A percentile compares a stretch with the other conserved stretches of the same genome.
These are phyloP conservation scores for Penicillium herquei DNA, from an alignment of 495 filamentous ascomycete genomes.

Conservation along the genomic window DNA sequence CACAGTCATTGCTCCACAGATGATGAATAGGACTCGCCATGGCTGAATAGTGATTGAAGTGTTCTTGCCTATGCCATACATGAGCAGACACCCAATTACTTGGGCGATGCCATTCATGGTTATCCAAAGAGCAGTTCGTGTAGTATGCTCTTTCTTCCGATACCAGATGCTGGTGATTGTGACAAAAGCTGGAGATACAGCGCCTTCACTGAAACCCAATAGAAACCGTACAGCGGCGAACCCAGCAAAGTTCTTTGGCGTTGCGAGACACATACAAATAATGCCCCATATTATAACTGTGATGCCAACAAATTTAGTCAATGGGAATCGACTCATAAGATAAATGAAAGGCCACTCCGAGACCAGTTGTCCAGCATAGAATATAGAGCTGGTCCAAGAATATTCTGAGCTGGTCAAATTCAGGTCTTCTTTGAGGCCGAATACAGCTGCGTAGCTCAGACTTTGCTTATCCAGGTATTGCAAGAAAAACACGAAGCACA, in stretches of 20 bases:
- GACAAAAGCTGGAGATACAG: constrained; percentile 26
- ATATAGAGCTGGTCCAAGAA: constrained; percentile 46
- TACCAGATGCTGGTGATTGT: constrained; percentile 37
- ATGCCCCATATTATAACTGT: constrained; percentile 40
- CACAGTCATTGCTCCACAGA: constrained; percentile 51
- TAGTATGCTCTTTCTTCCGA: constrained; percentile 45
- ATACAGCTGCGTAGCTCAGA: constrained; percentile 54
- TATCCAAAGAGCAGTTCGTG: constrained; percentile 43
- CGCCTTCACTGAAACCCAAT: constrained; percentile 49
- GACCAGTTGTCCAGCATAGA: constrained; percentile 50
- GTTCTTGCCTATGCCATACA: constrained; percentile 54
- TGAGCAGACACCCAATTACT: constrained; percentile 52
- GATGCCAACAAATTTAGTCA: constrained; percentile 33
- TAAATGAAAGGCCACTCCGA: constrained; percentile 50
- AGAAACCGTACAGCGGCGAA: constrained; percentile 48
- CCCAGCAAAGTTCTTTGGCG: constrained; percentile 41
- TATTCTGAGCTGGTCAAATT: constrained; percentile 51
- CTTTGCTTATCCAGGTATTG: constrained; percentile 56
- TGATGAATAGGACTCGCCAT: constrained; percentile 48
- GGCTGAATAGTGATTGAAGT: constrained; percentile 31
- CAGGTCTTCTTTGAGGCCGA: constrained; percentile 52
- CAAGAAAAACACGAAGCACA: constrained; percentile 33
- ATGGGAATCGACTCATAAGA: constrained; percentile 55
- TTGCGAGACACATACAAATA: constrained; percentile 50
- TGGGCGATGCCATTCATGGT: constrained; percentile 56